These are phyloP conservation scores for Mortierella sp. DNA, from an alignment of 371 early-diverging fungal genomes.

Conservation along the genomic window DNA sequence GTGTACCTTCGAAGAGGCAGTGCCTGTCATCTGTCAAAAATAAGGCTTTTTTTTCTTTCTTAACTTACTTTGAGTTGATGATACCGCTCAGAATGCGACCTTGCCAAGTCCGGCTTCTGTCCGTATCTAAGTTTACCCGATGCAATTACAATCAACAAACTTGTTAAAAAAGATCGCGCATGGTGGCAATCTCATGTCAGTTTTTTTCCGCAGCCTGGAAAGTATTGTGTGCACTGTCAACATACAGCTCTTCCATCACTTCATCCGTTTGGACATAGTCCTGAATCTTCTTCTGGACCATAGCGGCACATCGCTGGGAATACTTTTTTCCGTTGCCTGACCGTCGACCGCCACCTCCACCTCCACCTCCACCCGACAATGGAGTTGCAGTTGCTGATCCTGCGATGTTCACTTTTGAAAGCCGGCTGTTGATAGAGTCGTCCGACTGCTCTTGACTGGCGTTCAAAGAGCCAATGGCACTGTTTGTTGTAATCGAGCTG, in stretches of 20 bases:
- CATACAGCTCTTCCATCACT: slow-evolving; percentile 54
- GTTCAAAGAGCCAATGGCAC: not conserved
- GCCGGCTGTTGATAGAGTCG: slow-evolving; percentile 2
- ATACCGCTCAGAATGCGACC: slow-evolving; percentile 45
- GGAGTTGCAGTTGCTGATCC: not conserved
- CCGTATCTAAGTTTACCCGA: slow-evolving; percentile 25
- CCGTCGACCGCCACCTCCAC: slow-evolving; percentile 18
- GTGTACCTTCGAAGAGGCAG: slow-evolving; percentile 26
- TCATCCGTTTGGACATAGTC: slow-evolving; percentile 47
- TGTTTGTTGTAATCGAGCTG: not conserved
- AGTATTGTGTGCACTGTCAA: too few relatives aligned
- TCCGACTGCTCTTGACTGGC: not conserved
- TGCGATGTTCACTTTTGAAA: slow-evolving; percentile 2
- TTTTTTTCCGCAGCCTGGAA: too few relatives aligned
- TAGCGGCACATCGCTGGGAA: slow-evolving; percentile 34
- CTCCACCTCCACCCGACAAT: slow-evolving; percentile 14
- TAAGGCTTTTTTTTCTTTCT: slow-evolving; percentile 21
- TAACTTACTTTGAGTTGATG: slow-evolving; percentile 44
- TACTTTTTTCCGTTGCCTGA: slow-evolving; percentile 32
- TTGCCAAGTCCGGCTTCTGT: slow-evolving; percentile 22
- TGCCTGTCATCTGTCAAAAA: slow-evolving; percentile 16
- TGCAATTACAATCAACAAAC: not conserved
- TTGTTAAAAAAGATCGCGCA: not conserved
- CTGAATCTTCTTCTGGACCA: slow-evolving; percentile 40
- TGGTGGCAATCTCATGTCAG: too few relatives aligned